Evolutionary conservation across 176 grass and related monocot species (phyloP).

Genomic region (Triticum aestivum): IWGSC_CS_RefSeq_v2.1 NC_057810.1:361232623-361233122

Average conservation of each 20-base stretch:
- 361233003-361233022: constrained; percentile 96
- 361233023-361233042: constrained; percentile 58
- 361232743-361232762: neutral
- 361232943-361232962: constrained; percentile 93
- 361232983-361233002: constrained; percentile 75
- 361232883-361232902: constrained; percentile 91
- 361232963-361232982: constrained; percentile 88
- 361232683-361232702: neutral
- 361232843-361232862: neutral
- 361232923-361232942: constrained; percentile 71
- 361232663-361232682: neutral
- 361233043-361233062: constrained; percentile 1
- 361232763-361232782: neutral
- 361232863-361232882: constrained; percentile 2
- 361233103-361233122: neutral
- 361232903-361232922: constrained; percentile 83
- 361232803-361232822: neutral
- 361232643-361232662: too few species aligned
- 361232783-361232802: neutral
- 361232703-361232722: neutral
- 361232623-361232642: too few species aligned
- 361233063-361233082: constrained; percentile 14
- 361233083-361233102: constrained; percentile 3
- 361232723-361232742: neutral
- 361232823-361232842: neutral